phyloP scores from a whole-genome alignment of 768 basidiomycete genomes.

The Dictyophora rubrovolvata region DNA sequence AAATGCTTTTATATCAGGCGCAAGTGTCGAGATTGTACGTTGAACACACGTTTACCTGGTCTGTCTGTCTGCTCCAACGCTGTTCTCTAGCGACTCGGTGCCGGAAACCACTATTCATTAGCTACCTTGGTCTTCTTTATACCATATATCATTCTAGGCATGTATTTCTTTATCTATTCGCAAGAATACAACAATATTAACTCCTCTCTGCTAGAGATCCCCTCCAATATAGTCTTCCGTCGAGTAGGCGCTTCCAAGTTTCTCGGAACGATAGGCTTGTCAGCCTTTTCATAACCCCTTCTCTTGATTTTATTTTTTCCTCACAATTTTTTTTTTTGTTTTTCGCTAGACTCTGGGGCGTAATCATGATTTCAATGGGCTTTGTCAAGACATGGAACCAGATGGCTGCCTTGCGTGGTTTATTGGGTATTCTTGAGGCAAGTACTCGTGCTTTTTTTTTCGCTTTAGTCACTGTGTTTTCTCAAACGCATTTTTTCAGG shows the following conservation, averaged over 20 bases:
- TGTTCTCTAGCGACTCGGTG: conserved; percentile 2
- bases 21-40: conserved; percentile 5
- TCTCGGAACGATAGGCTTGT: conserved; percentile 15
- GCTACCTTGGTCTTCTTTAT: conserved; percentile 21
- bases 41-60: not conserved
- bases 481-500: conserved; percentile 9
- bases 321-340: not conserved
- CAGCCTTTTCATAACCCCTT: not conserved
- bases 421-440: conserved; percentile 20
- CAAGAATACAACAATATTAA: no score
- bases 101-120: conserved; percentile 21
- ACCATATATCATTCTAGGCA: conserved; percentile 14
- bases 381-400: conserved; percentile 21
- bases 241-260: conserved; percentile 16
- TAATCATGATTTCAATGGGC: conserved; percentile 19
- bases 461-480: not conserved
- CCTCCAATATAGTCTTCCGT: conserved; percentile 20
- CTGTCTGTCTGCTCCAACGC: no score
- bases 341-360: conserved; percentile 16
- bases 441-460: not conserved
- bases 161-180: not conserved
- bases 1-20: conserved; percentile 2
- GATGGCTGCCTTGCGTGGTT: conserved; percentile 17
- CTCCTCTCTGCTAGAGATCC: conserved; percentile 16
- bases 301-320: not conserved